Evolutionary conservation across 306 rosid genomes (phyloP).

Genomic region (Glycine tomentella): DNA sequence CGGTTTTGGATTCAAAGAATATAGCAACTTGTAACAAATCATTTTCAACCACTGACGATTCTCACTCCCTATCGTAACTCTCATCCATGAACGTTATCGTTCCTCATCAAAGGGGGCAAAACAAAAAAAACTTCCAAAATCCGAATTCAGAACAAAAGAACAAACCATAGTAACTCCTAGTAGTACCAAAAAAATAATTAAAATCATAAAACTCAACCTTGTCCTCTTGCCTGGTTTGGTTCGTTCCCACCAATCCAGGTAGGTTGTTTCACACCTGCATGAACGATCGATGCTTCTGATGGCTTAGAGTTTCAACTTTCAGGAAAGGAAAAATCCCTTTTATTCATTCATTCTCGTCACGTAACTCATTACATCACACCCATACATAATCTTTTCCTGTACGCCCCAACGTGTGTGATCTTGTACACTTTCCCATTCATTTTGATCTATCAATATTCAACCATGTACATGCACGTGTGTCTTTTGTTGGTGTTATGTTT

Average conservation of each 20-base stretch:
- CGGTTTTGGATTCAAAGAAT: neutral
- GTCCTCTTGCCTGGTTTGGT: constrained; percentile 52
- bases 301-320: no score
- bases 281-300: neutral
- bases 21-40: neutral
- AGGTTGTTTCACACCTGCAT: constrained; percentile 33
- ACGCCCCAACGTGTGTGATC: constrained; percentile 29
- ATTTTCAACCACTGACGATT: constrained; percentile 26
- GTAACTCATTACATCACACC: neutral
- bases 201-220: neutral
- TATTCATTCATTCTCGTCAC: neutral
- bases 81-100: constrained; percentile 23
- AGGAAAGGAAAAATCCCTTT: neutral
- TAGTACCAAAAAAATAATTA: neutral
- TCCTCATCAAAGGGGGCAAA: neutral
- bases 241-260: constrained; percentile 49
- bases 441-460: neutral
- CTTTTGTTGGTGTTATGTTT: neutral
- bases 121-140: neutral
- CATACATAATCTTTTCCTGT: constrained; percentile 38
- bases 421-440: neutral
- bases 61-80: constrained; percentile 49
- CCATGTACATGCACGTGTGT: neutral
- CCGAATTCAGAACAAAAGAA: neutral
- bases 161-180: constrained; percentile 2